These are phyloP conservation scores for Haplographium delicatum DNA, from an alignment of 495 filamentous ascomycete species.

Conservation along the genomic window DNA sequence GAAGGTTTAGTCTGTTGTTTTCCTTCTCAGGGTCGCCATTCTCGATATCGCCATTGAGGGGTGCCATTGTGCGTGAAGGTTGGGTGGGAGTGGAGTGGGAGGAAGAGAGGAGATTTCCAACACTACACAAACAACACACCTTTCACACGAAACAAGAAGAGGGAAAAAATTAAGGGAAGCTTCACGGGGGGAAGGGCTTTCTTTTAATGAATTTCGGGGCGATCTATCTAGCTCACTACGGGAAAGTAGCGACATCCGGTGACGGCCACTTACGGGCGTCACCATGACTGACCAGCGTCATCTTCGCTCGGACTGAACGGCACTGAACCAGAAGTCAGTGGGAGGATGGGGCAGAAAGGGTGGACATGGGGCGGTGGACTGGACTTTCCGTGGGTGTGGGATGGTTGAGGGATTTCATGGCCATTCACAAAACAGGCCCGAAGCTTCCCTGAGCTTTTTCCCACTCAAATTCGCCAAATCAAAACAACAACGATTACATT, in stretches of 20 bases:
- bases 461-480: neutral
- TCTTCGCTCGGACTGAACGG: constrained; percentile 8
- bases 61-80: constrained; percentile 22
- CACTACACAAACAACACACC: neutral
- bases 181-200: neutral
- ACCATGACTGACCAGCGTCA: neutral
- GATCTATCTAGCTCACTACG: neutral
- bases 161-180: neutral
- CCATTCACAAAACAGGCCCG: neutral
- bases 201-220: neutral
- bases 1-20: neutral
- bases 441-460: neutral
- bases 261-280: neutral
- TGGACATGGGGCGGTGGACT: neutral
- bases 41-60: constrained; percentile 17
- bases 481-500: neutral
- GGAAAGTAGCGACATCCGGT: neutral
- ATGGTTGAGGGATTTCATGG: constrained; percentile 12
- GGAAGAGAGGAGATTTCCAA: constrained; percentile 1
- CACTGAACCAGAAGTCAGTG: no score
- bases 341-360: neutral
- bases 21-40: constrained; percentile 24
- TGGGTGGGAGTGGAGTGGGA: neutral
- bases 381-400: neutral
- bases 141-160: neutral